phyloP scores from a whole-genome alignment of 1,284 basidiomycete species.

The Psilocybe mexicana region DNA sequence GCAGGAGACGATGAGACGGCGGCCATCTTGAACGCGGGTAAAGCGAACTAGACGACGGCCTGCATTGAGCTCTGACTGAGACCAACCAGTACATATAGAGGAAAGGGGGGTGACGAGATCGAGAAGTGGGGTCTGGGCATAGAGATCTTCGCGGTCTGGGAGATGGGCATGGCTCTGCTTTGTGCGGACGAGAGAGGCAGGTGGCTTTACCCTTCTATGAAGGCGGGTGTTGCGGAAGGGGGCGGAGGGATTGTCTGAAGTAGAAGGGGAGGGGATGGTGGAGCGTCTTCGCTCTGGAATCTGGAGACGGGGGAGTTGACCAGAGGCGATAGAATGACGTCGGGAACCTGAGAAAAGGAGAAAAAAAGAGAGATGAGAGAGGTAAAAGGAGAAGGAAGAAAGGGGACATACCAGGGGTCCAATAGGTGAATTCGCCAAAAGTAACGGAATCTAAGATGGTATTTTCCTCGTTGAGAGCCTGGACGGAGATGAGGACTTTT shows the following conservation, averaged over 20 bases:
- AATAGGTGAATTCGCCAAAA: conserved; percentile 75
- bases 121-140: conserved; percentile 53
- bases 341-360: conserved; percentile 3
- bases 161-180: conserved; percentile 31
- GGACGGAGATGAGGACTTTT: conserved; percentile 58
- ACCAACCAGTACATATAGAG: conserved; percentile 55
- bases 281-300: conserved; percentile 32
- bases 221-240: conserved; percentile 29
- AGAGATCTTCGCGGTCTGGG: conserved; percentile 34
- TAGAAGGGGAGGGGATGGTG: conserved; percentile 31
- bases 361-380: not conserved
- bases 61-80: conserved; percentile 52
- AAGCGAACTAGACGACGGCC: conserved; percentile 76
- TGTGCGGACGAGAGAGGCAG: conserved; percentile 45
- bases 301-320: conserved; percentile 23
- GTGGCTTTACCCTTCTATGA: conserved; percentile 40
- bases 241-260: conserved; percentile 22
- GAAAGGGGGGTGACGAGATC: conserved; percentile 58
- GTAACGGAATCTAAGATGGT: conserved; percentile 59
- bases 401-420: conserved; percentile 40
- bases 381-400: conserved; percentile 1
- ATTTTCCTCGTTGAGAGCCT: conserved; percentile 58
- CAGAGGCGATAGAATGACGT: conserved; percentile 1
- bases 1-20: conserved; percentile 64
- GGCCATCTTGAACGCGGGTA: conserved; percentile 59